Percentiles rank a stretch among this genome's conserved stretches.
Conservation (phyloP, 1,284 basidiomycete species). For the Boletus albobrunnescens region DNA sequence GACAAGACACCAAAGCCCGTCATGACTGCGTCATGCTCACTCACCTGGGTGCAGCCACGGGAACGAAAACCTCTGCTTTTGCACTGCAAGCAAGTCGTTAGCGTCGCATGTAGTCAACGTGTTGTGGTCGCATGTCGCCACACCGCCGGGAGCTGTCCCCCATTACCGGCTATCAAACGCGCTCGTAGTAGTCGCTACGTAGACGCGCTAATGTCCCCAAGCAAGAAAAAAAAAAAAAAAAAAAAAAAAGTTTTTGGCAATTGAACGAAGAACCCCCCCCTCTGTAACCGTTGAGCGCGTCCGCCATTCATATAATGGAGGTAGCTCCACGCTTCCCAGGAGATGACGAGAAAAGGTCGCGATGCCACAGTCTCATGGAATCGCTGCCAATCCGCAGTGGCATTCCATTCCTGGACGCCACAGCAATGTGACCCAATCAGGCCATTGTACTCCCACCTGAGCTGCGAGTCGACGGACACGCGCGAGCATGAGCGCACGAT, state of each 20-base stretch:
- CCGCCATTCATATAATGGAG: conserved; percentile 6
- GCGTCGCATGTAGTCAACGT: conserved; percentile 14
- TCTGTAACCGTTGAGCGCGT: no score
- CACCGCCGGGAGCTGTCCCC: conserved; percentile 8
- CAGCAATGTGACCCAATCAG: conserved; percentile 10
- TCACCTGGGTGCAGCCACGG: conserved; percentile 75
- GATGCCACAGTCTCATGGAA: conserved; percentile 12
- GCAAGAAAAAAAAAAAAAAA: conserved; percentile 1
- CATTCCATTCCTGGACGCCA: conserved; percentile 8
- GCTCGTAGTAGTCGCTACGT: no score
- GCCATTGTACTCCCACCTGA: background rate
- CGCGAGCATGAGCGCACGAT: conserved; percentile 1
- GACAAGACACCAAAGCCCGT: conserved; percentile 5
- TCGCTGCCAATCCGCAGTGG: conserved; percentile 8
- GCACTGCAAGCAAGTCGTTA: conserved; percentile 42
- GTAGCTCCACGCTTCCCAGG: no score
- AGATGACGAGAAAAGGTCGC: no score
- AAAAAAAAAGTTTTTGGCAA: no score
- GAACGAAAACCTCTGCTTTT: conserved; percentile 79
- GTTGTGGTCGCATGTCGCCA: conserved; percentile 12
- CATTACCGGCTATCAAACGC: conserved; percentile 16
- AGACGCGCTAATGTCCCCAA: background rate
- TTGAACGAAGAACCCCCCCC: no score
- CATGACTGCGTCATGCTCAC: conserved; percentile 26
- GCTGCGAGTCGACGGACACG: conserved; percentile 1